Evolutionary conservation across 306 rosid genomes (phyloP).

Genomic region (Neltuma alba): DNA sequence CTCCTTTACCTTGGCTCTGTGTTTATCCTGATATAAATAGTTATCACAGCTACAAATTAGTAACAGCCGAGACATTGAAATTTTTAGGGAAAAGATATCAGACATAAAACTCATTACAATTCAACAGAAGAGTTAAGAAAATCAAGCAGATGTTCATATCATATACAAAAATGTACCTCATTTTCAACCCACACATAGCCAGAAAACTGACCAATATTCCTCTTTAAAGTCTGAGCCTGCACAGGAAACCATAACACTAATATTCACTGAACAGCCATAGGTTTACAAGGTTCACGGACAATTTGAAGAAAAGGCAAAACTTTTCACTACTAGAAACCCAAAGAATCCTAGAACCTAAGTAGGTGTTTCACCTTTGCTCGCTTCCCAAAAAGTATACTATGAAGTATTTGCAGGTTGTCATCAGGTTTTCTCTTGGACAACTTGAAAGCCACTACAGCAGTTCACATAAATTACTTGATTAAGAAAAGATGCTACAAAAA

Average conservation of each 20-base stretch:
- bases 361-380: conserved; percentile 68
- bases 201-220: conserved; percentile 77
- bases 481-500: conserved; percentile 30
- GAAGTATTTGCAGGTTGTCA: conserved; percentile 85
- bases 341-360: conserved; percentile 5
- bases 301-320: neutral
- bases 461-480: conserved; percentile 36
- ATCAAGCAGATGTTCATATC: neutral
- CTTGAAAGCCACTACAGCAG: conserved; percentile 91
- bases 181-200: conserved; percentile 89
- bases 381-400: conserved; percentile 81
- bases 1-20: conserved; percentile 76
- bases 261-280: conserved; percentile 23
- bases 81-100: conserved; percentile 8
- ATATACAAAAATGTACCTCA: conserved; percentile 54
- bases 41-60: neutral
- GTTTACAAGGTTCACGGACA: conserved; percentile 6
- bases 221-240: conserved; percentile 72
- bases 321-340: neutral
- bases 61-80: conserved; percentile 20
- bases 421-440: conserved; percentile 91
- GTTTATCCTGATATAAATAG: conserved; percentile 63
- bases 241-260: conserved; percentile 32
- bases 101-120: conserved; percentile 1
- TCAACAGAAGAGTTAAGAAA: conserved; percentile 2